Base-by-base conservation (phyloP, 805 yeast species). In the Ogataea methylovora region DNA sequence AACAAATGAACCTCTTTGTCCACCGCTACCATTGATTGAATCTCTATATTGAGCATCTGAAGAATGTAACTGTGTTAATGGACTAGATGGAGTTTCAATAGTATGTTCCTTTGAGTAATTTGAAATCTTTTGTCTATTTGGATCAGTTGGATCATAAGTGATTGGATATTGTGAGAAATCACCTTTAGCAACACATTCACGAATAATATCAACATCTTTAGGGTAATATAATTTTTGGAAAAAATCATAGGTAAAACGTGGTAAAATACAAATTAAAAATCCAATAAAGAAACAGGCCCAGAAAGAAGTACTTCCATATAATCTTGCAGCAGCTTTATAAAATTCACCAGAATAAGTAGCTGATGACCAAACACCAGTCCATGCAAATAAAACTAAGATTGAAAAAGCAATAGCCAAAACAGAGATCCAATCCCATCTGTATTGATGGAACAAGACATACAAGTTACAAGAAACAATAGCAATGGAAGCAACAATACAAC, bases 121-220 rank as follows among this genome's bases (percentile, higher is more conserved):
- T 27, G 75, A 63, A 21, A 80, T 61, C 40, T 67, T 68, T 12
- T 63, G 66, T 44, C 83, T 67, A 40, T 77, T 60, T 21, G 88
- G 85, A 56, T 82, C 88, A 3, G 94, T 82, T 29, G 94, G 94
- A 29, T 83, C 94, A 51, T 79, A 83, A 35, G 72, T 68, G 9
- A 53, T 59, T 9, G 87, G 87, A 51, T 77, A 82, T 24, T 69
- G 74, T 38, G 65, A 76, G 46, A 71, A 83, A 44, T 79, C 82
- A 30, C 92, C 92, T 35, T 69, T 63, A 18, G 57, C 56, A 44
- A 75, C 78, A 57, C 84, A 71, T 56, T 84, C 92, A 48, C 92
- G 61, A 35, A 84, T 69, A 42, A 84, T 77, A 46, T 83, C 90
- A 39, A 78, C 60, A 56, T 84, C 92, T 37, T 62, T 67, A 21